These are phyloP conservation scores for Peronosclerospora sorghi DNA, from an alignment of 352 stramenopile genomes.

Conservation along the genomic window DNA sequence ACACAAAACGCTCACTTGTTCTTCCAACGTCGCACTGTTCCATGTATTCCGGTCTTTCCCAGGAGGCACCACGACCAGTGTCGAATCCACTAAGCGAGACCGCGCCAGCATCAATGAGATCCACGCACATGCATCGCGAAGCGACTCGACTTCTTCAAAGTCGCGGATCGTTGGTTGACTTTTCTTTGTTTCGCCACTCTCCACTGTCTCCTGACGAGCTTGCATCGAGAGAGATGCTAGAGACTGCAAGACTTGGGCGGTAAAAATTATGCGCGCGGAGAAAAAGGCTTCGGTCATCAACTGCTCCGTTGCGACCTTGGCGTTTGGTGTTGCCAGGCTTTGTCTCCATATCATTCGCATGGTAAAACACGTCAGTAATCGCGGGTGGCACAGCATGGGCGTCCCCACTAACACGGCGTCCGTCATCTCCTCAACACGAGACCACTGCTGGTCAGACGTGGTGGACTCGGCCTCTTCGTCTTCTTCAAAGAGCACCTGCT, in stretches of 20 bases:
- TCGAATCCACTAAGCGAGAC: slow-evolving; percentile 23
- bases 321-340: slow-evolving; percentile 17
- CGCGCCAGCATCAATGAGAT: slow-evolving; percentile 35
- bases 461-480: slow-evolving; percentile 25
- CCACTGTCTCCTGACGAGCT: slow-evolving; percentile 1
- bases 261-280: slow-evolving; percentile 40
- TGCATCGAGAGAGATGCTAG: slow-evolving; percentile 30
- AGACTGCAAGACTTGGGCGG: slow-evolving; percentile 46
- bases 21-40: slow-evolving; percentile 24
- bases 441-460: slow-evolving; percentile 2
- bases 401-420: slow-evolving; percentile 18
- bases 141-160: slow-evolving; percentile 45
- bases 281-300: slow-evolving; percentile 48
- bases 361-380: slow-evolving; percentile 43
- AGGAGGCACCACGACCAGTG: neutral
- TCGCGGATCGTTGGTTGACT: no score
- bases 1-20: slow-evolving; percentile 30
- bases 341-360: slow-evolving; percentile 38
- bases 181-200: slow-evolving; percentile 3
- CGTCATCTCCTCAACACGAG: slow-evolving; percentile 11
- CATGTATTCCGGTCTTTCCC: slow-evolving; percentile 7
- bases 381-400: slow-evolving; percentile 39
- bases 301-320: slow-evolving; percentile 24
- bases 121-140: slow-evolving; percentile 47
- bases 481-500: slow-evolving; percentile 61